Conservation (phyloP, 495 filamentous ascomycete species). For the Entonaema liquescens region DNA sequence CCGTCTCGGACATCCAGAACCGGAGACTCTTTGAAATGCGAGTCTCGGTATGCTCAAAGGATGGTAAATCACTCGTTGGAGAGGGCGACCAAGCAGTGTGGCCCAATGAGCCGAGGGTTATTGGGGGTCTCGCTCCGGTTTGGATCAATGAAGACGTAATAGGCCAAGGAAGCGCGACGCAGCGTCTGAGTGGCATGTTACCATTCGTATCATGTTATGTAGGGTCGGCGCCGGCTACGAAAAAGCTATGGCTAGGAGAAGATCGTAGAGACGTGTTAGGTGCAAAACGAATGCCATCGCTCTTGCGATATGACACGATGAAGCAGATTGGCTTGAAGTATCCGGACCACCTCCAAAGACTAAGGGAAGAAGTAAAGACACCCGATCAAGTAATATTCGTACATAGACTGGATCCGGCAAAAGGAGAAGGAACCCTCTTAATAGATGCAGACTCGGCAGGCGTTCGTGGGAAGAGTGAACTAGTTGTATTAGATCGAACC, state of each 20-base stretch:
- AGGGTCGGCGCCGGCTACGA: conserved; percentile 50
- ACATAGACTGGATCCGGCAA: conserved; percentile 11
- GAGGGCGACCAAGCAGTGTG: conserved; percentile 34
- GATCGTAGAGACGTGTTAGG: conserved; percentile 57
- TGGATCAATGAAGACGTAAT: conserved; percentile 2
- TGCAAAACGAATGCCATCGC: conserved; percentile 51
- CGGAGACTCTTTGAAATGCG: conserved; percentile 53
- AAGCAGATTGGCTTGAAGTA: conserved; percentile 3
- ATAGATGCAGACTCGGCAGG: conserved; percentile 25
- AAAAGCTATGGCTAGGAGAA: conserved; percentile 53
- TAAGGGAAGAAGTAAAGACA: conserved; percentile 29
- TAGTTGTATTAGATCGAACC: conserved; percentile 6
- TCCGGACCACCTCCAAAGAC: conserved; percentile 20
- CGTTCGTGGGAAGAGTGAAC: conserved; percentile 33
- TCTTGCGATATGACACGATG: conserved; percentile 39
- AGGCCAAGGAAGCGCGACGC: neutral
- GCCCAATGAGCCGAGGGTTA: conserved; percentile 29
- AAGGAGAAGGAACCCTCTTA: neutral
- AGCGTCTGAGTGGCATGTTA: conserved; percentile 54
- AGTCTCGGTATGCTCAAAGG: conserved; percentile 43
- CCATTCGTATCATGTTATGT: conserved; percentile 55
- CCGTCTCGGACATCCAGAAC: conserved; percentile 26
- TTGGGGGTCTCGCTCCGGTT: conserved; percentile 42
- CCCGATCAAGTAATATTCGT: conserved; percentile 44
- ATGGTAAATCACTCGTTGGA: conserved; percentile 35